Conservation (phyloP, 2,329 filamentous ascomycete species). For the Cordyceps sp. region DNA sequence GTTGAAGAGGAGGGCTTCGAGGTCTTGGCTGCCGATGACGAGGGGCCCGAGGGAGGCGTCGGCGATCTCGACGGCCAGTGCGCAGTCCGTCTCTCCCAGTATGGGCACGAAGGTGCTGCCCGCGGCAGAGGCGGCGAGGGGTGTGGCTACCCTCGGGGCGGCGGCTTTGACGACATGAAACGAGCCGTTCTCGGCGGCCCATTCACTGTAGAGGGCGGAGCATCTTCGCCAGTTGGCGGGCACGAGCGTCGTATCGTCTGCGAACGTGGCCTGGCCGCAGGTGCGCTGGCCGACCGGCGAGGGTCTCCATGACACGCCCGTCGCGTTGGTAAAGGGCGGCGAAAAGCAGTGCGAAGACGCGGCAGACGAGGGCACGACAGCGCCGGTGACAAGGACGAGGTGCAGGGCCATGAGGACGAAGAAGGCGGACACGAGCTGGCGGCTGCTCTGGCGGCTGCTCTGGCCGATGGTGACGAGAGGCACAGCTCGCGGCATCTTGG, state of each 20-base stretch:
- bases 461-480: too few relatives aligned
- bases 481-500: too few relatives aligned
- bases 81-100: slow-evolving; percentile 10
- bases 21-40: slow-evolving; percentile 9
- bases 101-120: slow-evolving; percentile 7
- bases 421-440: too few relatives aligned
- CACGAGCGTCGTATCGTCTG: slow-evolving; percentile 5
- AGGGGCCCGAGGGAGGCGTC: slow-evolving; percentile 5
- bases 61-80: slow-evolving; percentile 10
- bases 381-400: too few relatives aligned
- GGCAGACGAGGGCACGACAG: too few relatives aligned
- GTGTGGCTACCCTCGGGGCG: too few relatives aligned
- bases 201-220: slow-evolving; percentile 13
- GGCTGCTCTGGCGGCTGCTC: too few relatives aligned
- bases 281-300: slow-evolving; percentile 7
- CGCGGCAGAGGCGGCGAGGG: too few relatives aligned
- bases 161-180: slow-evolving; percentile 9
- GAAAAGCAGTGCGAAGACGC: too few relatives aligned
- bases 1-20: slow-evolving; percentile 7
- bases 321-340: slow-evolving; percentile 5
- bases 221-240: slow-evolving; percentile 15
- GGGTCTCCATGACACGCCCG: slow-evolving; percentile 10
- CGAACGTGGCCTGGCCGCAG: slow-evolving; percentile 12
- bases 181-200: slow-evolving; percentile 13
- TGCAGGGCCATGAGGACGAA: too few relatives aligned